Base-by-base conservation (phyloP, 345 rosid species). In the Camelina neglecta region DNA sequence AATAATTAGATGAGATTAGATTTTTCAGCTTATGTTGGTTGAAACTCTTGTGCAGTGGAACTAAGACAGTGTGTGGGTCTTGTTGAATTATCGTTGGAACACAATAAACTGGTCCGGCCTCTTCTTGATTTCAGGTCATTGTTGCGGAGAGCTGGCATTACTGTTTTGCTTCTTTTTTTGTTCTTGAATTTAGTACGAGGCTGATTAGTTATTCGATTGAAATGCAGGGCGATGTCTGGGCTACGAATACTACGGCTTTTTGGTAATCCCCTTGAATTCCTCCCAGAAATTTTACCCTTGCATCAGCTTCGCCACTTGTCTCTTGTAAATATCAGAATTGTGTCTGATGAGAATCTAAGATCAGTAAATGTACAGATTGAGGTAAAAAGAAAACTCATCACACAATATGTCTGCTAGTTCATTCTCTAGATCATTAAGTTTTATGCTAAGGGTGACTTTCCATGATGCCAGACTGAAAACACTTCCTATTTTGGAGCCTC, bases 91-190 rank as follows among this genome's bases (percentile, higher is more conserved):
- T 95, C 99, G 10, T 78, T 95, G 83, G 99, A 95, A 67, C 90
- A 92, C 89, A 95, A 95, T 84, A 93, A 85, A 82, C 96, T 95
- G 66, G 80, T 95, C 53, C 91, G 97, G 45, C 99, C 98, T 73
- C 96, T 95, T 83, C 99, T 95, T 74, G 99, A 95, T 86, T 95
- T 90, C 96, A 95, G 99, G 99, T 95, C 80, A 75, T 61, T 81
- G 69, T 71, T 29, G 73, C 53, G 72, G 65, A 51, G 26, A 70
- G 48, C 21, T 63, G 58, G 47, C 69, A 55, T 63, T 20, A 49
- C 47, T 77, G 23, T 56, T 82, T 42, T 61, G 16, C 16, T 62
- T 61, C 15, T 20, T 59, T 45, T 76, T 68, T 81, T 31, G 23
- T 21, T 29, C 4, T 47, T 68, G 51, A 60, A 60, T 47, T 31